These are phyloP conservation scores for Cymbomonas tetramitiformis DNA, from an alignment of 139 green algal species.

Conservation along the genomic window DNA sequence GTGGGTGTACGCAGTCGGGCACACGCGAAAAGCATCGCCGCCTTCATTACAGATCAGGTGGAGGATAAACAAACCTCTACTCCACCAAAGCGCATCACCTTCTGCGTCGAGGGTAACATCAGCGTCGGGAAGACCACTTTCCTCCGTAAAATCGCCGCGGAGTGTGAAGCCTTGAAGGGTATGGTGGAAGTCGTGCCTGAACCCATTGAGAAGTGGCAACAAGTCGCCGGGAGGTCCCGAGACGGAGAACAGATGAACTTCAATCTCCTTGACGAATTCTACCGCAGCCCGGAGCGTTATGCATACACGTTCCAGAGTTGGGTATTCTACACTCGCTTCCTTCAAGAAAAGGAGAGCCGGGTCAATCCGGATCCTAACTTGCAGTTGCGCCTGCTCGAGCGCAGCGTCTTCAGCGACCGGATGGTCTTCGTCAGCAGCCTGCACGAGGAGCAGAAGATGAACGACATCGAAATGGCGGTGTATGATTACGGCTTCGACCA, in stretches of 20 bases:
- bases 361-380: constrained; percentile 8
- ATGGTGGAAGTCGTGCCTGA: constrained; percentile 73
- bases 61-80: too few relatives aligned
- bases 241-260: constrained; percentile 19
- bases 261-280: constrained; percentile 87
- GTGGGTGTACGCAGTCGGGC: too few relatives aligned
- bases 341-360: constrained; percentile 27
- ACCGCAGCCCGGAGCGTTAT: constrained; percentile 62
- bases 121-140: constrained; percentile 86
- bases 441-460: constrained; percentile 57
- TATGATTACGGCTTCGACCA: constrained; percentile 64
- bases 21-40: too few relatives aligned
- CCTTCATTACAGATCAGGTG: too few relatives aligned
- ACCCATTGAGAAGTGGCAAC: constrained; percentile 84
- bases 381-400: constrained; percentile 68
- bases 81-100: too few relatives aligned
- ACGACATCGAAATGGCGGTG: constrained; percentile 70
- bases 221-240: constrained; percentile 20
- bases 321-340: constrained; percentile 72
- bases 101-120: constrained; percentile 95
- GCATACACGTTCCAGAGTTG: constrained; percentile 97
- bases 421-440: constrained; percentile 93
- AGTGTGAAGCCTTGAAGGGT: background rate
- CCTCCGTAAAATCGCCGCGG: constrained; percentile 40
- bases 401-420: constrained; percentile 85